Percentiles rank a stretch among this genome's conserved stretches.
These are phyloP conservation scores for Malus hybrid DNA, from an alignment of 331 rosid genomes.

Conservation along the genomic window DNA sequence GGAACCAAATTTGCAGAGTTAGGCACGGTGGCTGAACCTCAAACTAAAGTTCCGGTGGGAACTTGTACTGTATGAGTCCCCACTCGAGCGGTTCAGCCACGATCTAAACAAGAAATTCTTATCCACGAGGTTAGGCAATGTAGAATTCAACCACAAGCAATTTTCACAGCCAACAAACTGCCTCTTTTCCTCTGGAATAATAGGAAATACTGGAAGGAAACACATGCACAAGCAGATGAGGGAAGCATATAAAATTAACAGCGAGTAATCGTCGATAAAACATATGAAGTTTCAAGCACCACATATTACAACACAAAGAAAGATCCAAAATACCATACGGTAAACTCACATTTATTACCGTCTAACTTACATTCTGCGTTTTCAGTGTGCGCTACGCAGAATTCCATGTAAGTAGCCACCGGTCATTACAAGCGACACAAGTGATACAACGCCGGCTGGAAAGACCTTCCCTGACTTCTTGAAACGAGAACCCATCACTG, in stretches of 20 bases:
- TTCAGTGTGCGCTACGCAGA: constrained; percentile 65
- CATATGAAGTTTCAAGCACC: not conserved
- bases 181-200: not conserved
- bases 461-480: constrained; percentile 87
- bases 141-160: not conserved
- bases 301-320: not conserved
- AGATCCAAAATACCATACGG: not conserved
- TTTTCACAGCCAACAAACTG: not conserved
- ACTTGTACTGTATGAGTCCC: not conserved
- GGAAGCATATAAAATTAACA: not conserved
- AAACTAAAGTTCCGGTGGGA: not conserved
- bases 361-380: not conserved
- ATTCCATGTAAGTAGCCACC: constrained; percentile 98
- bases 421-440: constrained; percentile 77
- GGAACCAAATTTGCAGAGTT: too few species aligned
- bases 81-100: too few species aligned
- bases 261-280: not conserved
- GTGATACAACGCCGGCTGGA: constrained; percentile 96
- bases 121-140: too few species aligned
- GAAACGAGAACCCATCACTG: constrained; percentile 91
- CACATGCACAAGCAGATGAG: not conserved
- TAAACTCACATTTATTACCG: not conserved
- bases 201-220: not conserved
- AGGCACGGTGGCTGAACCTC: too few species aligned
- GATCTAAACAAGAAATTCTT: too few species aligned